Evolutionary conservation across 371 early-diverging fungal genomes (phyloP).

Genomic region (Lichtheimia ramosa): DNA sequence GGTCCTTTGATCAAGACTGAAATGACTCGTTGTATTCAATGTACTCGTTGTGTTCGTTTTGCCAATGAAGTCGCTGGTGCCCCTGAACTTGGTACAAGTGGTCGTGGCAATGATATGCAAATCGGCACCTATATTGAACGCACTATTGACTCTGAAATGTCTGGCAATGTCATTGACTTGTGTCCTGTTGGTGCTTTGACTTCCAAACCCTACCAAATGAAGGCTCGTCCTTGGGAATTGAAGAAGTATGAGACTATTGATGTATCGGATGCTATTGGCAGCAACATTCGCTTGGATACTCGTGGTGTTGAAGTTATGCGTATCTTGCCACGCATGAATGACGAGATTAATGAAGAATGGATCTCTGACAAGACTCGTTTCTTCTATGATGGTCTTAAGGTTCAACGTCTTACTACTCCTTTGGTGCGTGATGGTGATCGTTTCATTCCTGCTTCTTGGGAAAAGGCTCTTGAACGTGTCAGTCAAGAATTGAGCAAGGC

Average conservation of each 20-base stretch:
- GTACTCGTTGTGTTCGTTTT: slow-evolving; percentile 98
- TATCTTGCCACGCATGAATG: slow-evolving; percentile 92
- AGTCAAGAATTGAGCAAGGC: slow-evolving; percentile 62
- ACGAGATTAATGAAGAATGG: slow-evolving; percentile 98
- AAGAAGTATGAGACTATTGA: slow-evolving; percentile 95
- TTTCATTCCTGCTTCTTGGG: slow-evolving; percentile 87
- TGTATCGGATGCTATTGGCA: slow-evolving; percentile 90
- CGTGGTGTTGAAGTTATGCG: slow-evolving; percentile 97
- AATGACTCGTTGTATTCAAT: slow-evolving; percentile 99
- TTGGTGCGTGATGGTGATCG: slow-evolving; percentile 83
- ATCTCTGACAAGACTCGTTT: slow-evolving; percentile 97
- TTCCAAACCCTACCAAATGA: slow-evolving; percentile 95
- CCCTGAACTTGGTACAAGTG: slow-evolving; percentile 92
- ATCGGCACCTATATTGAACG: slow-evolving; percentile 95
- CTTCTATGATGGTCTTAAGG: slow-evolving; percentile 93
- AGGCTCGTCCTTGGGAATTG: slow-evolving; percentile 96
- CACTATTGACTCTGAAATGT: slow-evolving; percentile 91
- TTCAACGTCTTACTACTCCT: slow-evolving; percentile 92
- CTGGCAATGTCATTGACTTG: slow-evolving; percentile 95
- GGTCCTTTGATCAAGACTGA: slow-evolving; percentile 95
- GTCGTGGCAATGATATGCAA: slow-evolving; percentile 97
- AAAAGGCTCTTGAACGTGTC: slow-evolving; percentile 80
- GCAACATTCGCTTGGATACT: slow-evolving; percentile 94
- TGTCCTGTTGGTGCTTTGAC: slow-evolving; percentile 98
- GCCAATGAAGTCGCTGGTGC: slow-evolving; percentile 98